These are phyloP conservation scores for Mytilinidion resinicola DNA, from an alignment of 495 filamentous ascomycete species.

Conservation along the genomic window DNA sequence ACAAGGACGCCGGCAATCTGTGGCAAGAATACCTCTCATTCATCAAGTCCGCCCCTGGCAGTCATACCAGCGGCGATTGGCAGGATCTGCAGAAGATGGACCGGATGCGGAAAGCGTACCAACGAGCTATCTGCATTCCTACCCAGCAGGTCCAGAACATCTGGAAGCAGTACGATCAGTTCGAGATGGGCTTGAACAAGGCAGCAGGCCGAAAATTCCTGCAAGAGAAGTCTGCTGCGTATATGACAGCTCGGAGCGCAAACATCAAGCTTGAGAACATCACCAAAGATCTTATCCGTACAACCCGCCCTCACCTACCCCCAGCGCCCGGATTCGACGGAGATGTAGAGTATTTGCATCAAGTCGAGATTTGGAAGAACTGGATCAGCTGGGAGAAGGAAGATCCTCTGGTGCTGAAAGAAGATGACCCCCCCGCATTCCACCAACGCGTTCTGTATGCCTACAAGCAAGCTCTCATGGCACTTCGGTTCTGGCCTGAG, in stretches of 20 bases:
- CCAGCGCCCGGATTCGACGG: constrained; percentile 82
- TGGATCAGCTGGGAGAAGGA: constrained; percentile 95
- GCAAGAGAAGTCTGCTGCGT: constrained; percentile 82
- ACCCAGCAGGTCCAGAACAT: constrained; percentile 69
- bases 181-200: constrained; percentile 90
- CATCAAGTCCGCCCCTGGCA: constrained; percentile 76
- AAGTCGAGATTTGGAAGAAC: constrained; percentile 84
- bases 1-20: constrained; percentile 82
- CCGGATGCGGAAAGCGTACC: constrained; percentile 79
- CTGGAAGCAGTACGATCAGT: constrained; percentile 96
- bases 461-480: constrained; percentile 93
- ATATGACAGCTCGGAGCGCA: constrained; percentile 87
- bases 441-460: constrained; percentile 74
- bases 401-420: constrained; percentile 76
- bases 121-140: constrained; percentile 77
- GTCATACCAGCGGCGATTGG: constrained; percentile 77
- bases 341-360: constrained; percentile 73
- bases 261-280: constrained; percentile 78
- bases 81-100: constrained; percentile 99
- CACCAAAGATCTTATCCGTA: constrained; percentile 69
- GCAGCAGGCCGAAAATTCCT: constrained; percentile 84
- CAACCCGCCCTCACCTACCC: constrained; percentile 70
- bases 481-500: constrained; percentile 85
- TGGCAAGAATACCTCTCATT: constrained; percentile 94
- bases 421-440: constrained; percentile 66